These are phyloP conservation scores for Liquidambar formosana DNA, from an alignment of 164 flowering plant genomes.

Conservation along the genomic window DNA sequence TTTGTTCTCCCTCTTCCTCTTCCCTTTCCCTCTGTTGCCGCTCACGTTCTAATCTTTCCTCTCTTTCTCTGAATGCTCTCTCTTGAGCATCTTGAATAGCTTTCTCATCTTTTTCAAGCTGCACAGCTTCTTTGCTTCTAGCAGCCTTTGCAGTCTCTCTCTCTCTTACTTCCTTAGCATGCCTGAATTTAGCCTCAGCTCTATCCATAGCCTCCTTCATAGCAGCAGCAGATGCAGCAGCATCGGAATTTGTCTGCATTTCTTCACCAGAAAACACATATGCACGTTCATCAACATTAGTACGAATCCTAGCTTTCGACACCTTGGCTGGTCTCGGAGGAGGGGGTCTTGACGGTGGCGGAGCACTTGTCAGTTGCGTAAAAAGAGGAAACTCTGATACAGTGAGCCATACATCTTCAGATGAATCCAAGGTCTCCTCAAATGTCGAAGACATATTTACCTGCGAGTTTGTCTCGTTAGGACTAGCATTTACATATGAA, in stretches of 20 bases:
- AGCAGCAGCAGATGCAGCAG: conserved; percentile 74
- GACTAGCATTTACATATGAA: conserved; percentile 31
- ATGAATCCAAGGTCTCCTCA: conserved; percentile 45
- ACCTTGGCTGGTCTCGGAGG: conserved; percentile 64
- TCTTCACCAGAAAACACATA: conserved; percentile 58
- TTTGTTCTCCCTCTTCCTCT: conserved; percentile 64
- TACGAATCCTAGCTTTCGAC: conserved; percentile 38
- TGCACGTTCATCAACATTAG: conserved; percentile 37
- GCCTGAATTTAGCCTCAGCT: conserved; percentile 88
- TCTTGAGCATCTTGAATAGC: conserved; percentile 45
- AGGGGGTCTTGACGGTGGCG: conserved; percentile 98
- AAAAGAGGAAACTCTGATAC: conserved; percentile 89
- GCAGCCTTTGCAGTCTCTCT: conserved; percentile 65
- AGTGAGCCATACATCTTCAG: conserved; percentile 81
- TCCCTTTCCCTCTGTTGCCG: conserved; percentile 61
- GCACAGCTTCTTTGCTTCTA: conserved; percentile 59
- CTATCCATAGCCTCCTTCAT: conserved; percentile 81
- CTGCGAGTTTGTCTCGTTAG: conserved; percentile 35
- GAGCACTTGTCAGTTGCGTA: conserved; percentile 89
- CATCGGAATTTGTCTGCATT: conserved; percentile 50
- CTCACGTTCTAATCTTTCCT: conserved; percentile 62
- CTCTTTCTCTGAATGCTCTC: conserved; percentile 51
- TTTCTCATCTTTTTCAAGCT: conserved; percentile 53
- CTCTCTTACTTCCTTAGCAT: conserved; percentile 80
- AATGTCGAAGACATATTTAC: conserved; percentile 40